Conservation (phyloP, 371 early-diverging fungal genomes). For the Lichtheimia corymbifera region DNA sequence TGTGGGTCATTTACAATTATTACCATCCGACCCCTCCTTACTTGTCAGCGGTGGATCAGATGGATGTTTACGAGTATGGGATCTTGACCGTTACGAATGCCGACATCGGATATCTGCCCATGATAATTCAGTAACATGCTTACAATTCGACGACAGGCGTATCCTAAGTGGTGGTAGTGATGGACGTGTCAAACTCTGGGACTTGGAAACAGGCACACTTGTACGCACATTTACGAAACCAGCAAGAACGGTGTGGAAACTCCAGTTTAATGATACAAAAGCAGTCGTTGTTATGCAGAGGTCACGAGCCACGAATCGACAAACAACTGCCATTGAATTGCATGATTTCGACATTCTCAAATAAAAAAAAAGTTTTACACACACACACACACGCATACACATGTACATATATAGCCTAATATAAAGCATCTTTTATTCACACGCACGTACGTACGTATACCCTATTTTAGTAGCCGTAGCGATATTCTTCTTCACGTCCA, state of each 20-base stretch:
- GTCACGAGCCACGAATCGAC: constrained; percentile 22
- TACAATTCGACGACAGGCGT: constrained; percentile 78
- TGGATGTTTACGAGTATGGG: constrained; percentile 86
- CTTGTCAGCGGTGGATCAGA: constrained; percentile 86
- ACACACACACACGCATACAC: no score
- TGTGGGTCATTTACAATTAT: constrained; percentile 81
- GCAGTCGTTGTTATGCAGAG: constrained; percentile 61
- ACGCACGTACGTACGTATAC: no score
- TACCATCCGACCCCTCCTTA: constrained; percentile 48
- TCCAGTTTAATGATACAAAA: constrained; percentile 58
- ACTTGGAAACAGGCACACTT: constrained; percentile 69
- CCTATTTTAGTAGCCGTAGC: no score
- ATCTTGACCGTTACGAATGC: constrained; percentile 62
- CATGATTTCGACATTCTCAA: constrained; percentile 39
- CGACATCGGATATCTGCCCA: constrained; percentile 75
- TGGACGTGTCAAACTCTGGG: constrained; percentile 83
- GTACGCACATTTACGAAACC: constrained; percentile 62
- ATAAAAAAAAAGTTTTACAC: no score
- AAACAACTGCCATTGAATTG: constrained; percentile 42
- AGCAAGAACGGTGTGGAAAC: constrained; percentile 60
- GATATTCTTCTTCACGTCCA: constrained; percentile 11
- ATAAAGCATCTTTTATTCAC: no score
- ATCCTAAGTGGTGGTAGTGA: constrained; percentile 85
- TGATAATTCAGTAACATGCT: constrained; percentile 79
- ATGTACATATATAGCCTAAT: no score